phyloP scores from a whole-genome alignment of 139 green algal species.

The Edaphochlamys debaryana region DNA sequence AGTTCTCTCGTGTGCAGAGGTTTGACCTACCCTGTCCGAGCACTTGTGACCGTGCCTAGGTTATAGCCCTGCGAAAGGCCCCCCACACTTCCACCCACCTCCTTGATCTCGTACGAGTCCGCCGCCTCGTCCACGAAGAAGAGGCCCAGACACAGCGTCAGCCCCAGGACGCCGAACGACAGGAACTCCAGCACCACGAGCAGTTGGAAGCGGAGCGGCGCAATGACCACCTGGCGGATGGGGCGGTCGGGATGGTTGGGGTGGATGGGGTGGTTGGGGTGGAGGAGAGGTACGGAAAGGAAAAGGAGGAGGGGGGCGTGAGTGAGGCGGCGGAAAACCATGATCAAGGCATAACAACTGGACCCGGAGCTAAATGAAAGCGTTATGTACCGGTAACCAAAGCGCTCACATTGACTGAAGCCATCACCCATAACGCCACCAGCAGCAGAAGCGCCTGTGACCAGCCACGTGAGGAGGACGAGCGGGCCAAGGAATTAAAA shows the following conservation, averaged over 20 bases:
- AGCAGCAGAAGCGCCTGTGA: not conserved
- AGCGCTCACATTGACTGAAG: not conserved
- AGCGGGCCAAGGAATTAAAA: too few species aligned
- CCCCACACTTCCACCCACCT: too few species aligned
- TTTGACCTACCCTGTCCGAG: too few species aligned
- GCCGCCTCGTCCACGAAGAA: constrained; percentile 1
- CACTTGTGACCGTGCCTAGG: too few species aligned
- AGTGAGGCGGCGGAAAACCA: not conserved
- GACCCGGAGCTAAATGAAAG: too few species aligned
- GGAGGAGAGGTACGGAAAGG: not conserved
- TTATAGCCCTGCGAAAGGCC: too few species aligned
- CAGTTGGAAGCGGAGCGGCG: not conserved
- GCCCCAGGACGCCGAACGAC: not conserved
- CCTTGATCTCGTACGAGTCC: too few species aligned
- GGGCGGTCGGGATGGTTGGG: too few species aligned
- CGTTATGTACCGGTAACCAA: not conserved
- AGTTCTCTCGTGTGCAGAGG: too few species aligned
- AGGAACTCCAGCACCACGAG: constrained; percentile 7
- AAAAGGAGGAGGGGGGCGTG: not conserved
- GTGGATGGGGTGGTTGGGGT: too few species aligned
- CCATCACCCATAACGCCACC: not conserved
- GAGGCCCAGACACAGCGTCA: not conserved
- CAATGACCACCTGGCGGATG: not conserved
- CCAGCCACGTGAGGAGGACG: too few species aligned
- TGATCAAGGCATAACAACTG: too few species aligned